Percentiles rank a stretch among this genome's conserved stretches.
Conservation (phyloP, 2,329 filamentous ascomycete genomes). For the Arthrobotrys musiformis region DNA sequence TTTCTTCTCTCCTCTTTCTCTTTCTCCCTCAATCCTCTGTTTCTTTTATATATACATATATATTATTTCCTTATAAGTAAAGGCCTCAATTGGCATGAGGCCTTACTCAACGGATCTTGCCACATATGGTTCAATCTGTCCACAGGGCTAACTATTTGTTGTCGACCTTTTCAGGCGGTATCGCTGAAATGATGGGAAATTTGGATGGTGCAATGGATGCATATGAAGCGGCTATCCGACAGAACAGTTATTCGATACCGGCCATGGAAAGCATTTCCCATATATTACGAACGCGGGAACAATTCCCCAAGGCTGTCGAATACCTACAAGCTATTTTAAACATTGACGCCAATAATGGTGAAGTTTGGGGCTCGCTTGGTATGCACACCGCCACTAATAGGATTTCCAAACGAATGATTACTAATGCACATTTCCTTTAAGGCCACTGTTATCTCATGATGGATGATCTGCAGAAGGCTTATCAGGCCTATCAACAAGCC, state of each 20-base stretch:
- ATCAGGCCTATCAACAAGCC: constrained; percentile 94
- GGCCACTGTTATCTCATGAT: constrained; percentile 99
- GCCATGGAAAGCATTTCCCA: constrained; percentile 95
- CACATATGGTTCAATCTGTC: background rate
- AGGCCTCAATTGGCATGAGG: constrained; percentile 31
- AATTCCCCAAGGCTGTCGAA: constrained; percentile 92
- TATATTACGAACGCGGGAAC: constrained; percentile 89
- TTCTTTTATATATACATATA: background rate
- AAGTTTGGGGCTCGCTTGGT: constrained; percentile 97
- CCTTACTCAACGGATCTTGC: background rate
- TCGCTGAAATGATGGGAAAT: constrained; percentile 88
- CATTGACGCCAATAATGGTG: constrained; percentile 86
- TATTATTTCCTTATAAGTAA: constrained; percentile 24
- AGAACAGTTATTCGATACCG: constrained; percentile 86
- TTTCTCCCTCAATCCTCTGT: background rate
- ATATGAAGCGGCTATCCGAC: constrained; percentile 87
- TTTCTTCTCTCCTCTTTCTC: background rate
- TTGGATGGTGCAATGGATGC: constrained; percentile 87
- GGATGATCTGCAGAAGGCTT: constrained; percentile 96
- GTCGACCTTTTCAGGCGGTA: constrained; percentile 71
- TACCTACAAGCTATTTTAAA: constrained; percentile 91
- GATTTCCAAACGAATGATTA: constrained; percentile 36
- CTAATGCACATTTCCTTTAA: constrained; percentile 61
- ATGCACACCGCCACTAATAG: constrained; percentile 61
- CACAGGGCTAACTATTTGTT: constrained; percentile 32